phyloP scores from a whole-genome alignment of 164 flowering plant species.

The Nymphaea colorata region DNA sequence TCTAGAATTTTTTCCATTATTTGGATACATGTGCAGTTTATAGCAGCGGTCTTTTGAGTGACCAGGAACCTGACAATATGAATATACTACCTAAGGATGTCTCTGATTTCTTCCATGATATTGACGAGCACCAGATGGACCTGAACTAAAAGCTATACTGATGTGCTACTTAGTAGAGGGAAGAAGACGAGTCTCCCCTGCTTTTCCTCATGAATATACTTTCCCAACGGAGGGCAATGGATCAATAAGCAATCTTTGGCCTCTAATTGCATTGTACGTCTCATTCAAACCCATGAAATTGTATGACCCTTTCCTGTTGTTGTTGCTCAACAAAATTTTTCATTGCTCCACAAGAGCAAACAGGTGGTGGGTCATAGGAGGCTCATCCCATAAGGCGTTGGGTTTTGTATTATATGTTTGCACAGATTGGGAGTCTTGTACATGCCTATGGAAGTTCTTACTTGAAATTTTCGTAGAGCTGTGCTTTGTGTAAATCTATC shows the following conservation, averaged over 20 bases:
- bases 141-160: too few relatives aligned
- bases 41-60: too few relatives aligned
- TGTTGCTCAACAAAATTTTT: background rate
- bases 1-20: too few relatives aligned
- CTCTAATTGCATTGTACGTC: background rate
- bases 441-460: background rate
- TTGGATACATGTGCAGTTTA: too few relatives aligned
- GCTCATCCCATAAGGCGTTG: background rate
- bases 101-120: too few relatives aligned
- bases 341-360: background rate
- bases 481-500: slow-evolving; percentile 3
- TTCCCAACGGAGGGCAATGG: background rate
- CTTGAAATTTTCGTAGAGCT: background rate
- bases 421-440: background rate
- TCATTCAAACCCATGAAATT: background rate
- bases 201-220: background rate
- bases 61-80: too few relatives aligned
- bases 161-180: too few relatives aligned
- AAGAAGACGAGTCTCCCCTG: background rate
- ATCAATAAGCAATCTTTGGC: background rate
- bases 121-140: too few relatives aligned
- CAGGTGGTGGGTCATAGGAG: background rate
- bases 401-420: background rate
- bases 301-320: background rate
- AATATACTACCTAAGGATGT: too few relatives aligned